Evolutionary conservation across 495 filamentous ascomycete species (phyloP).

Genomic region (Mycothermus thermophilus): DNA sequence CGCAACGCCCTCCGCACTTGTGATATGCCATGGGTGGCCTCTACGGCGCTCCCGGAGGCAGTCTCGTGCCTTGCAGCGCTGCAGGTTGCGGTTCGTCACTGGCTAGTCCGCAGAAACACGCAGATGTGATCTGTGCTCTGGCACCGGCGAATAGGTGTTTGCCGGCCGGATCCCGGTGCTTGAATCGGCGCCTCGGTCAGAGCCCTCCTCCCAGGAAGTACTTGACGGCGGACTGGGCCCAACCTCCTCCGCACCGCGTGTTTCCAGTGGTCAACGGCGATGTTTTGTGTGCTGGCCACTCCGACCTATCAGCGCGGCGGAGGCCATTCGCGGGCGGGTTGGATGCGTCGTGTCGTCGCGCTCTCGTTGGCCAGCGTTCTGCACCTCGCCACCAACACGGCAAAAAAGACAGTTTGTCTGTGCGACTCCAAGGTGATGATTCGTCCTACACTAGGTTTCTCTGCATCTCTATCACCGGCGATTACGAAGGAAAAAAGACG

Average conservation of each 20-base stretch:
- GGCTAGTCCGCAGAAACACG: slow-evolving; percentile 5
- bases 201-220: slow-evolving; percentile 7
- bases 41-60: slow-evolving; percentile 10
- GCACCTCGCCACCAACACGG: slow-evolving; percentile 5
- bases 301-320: slow-evolving; percentile 17
- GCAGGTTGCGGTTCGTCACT: slow-evolving; percentile 15
- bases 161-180: slow-evolving; percentile 13
- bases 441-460: slow-evolving; percentile 8
- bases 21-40: slow-evolving; percentile 21
- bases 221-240: too few species aligned
- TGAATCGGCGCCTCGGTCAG: slow-evolving; percentile 13
- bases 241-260: too few species aligned
- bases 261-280: too few species aligned
- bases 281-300: slow-evolving; percentile 12
- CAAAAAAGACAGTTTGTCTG: slow-evolving; percentile 7
- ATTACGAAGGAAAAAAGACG: slow-evolving; percentile 12
- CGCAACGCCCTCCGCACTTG: slow-evolving; percentile 10
- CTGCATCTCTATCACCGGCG: slow-evolving; percentile 7
- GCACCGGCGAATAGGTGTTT: slow-evolving; percentile 26
- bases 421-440: slow-evolving; percentile 4
- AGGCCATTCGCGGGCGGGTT: slow-evolving; percentile 12
- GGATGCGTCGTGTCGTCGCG: slow-evolving; percentile 18
- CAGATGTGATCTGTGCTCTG: slow-evolving; percentile 14
- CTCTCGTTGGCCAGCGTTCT: slow-evolving; percentile 13
- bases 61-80: slow-evolving; percentile 21